Percentiles rank a stretch among this genome's conserved stretches.
phyloP scores from a whole-genome alignment of 352 stramenopile species.

The Phytophthora pini region DNA sequence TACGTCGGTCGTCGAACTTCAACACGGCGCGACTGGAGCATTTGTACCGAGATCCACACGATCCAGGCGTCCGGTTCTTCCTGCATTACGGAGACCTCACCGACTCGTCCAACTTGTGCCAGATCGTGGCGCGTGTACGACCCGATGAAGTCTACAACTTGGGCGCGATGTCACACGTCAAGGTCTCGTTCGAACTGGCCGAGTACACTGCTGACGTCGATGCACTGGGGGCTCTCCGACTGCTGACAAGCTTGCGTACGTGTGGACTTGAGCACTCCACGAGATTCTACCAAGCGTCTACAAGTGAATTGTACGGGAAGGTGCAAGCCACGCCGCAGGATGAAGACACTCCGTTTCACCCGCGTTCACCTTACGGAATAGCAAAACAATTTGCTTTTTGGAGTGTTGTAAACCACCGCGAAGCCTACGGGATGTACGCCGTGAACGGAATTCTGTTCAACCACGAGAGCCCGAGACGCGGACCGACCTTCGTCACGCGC shows the following conservation, averaged over 20 bases:
- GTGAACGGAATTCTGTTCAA: conserved; percentile 99
- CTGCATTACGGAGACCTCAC: conserved; percentile 99
- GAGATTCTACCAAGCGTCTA: conserved; percentile 98
- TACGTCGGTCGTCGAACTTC: conserved; percentile 98
- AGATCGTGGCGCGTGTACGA: conserved; percentile 95
- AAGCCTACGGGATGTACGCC: conserved; percentile 95
- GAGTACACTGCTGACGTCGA: conserved; percentile 99
- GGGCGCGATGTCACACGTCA: conserved; percentile 98
- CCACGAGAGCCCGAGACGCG: conserved; percentile 98
- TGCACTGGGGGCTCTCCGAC: conserved; percentile 94
- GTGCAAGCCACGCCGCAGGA: conserved; percentile 96
- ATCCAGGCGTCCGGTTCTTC: conserved; percentile 94
- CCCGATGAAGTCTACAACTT: conserved; percentile 99
- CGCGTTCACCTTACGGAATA: conserved; percentile 97
- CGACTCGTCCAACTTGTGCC: conserved; percentile 97
- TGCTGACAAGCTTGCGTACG: conserved; percentile 97
- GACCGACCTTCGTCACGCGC: conserved; percentile 98
- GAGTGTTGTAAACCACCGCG: conserved; percentile 99
- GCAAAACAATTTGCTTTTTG: conserved; percentile 99
- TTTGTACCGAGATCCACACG: conserved; percentile 96
- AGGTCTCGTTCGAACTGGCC: conserved; percentile 99
- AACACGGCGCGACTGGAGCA: conserved; percentile 99
- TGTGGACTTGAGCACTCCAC: conserved; percentile 79
- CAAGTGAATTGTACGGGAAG: conserved; percentile 98
- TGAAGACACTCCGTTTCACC: conserved; percentile 98